phyloP scores from a whole-genome alignment of 345 rosid genomes.

The Turritis glabra region DNA sequence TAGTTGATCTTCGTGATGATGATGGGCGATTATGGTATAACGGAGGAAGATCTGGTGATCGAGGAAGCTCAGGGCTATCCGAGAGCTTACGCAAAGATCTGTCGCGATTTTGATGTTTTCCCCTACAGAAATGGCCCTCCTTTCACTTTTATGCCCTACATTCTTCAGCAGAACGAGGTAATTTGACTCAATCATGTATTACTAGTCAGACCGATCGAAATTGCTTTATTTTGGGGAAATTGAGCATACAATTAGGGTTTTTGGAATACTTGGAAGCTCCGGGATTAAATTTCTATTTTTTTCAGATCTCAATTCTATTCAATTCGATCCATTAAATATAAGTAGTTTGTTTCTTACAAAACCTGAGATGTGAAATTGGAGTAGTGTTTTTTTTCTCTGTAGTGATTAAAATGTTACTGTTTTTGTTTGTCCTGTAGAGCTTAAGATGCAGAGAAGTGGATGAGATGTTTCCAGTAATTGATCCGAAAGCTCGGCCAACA shows the following conservation, averaged over 20 bases:
- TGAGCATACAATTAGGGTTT: neutral
- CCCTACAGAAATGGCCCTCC: conserved; percentile 71
- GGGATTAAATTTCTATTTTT: neutral
- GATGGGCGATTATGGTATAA: conserved; percentile 45
- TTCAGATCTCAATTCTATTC: neutral
- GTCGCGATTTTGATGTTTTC: conserved; percentile 47
- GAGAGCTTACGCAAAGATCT: conserved; percentile 68
- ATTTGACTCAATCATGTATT: neutral
- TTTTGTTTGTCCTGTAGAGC: conserved; percentile 43
- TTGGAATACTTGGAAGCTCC: neutral
- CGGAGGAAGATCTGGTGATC: conserved; percentile 58
- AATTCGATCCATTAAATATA: neutral
- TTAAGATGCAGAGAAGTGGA: conserved; percentile 55
- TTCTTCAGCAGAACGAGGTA: conserved; percentile 65
- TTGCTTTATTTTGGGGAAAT: neutral
- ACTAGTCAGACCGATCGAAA: neutral
- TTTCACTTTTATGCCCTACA: conserved; percentile 63
- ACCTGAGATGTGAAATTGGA: neutral
- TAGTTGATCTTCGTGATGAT: conserved; percentile 23
- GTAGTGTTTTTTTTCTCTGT: neutral
- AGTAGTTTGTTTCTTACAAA: neutral
- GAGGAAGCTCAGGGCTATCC: conserved; percentile 81
- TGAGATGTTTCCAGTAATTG: conserved; percentile 62
- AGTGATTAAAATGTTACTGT: neutral
- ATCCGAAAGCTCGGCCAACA: conserved; percentile 70